Conservation (phyloP, 2,329 filamentous ascomycete species). For the Phaeomoniella chlamydospora region DNA sequence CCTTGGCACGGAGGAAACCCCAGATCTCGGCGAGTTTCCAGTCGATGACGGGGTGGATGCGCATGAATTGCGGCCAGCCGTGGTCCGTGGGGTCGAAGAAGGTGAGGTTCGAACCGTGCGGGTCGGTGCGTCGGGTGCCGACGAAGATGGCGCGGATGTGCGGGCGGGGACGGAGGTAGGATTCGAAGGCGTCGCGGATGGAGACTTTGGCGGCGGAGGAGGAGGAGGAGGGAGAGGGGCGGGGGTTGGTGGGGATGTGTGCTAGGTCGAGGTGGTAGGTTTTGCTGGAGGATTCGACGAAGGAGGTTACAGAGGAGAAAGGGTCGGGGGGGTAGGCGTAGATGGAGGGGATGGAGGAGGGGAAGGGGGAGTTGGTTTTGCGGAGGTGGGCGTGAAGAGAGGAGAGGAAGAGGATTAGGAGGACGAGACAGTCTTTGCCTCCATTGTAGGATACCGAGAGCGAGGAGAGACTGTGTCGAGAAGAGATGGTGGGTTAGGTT, state of each 20-base stretch:
- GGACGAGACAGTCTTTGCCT: constrained; percentile 92
- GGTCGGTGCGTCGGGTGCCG: constrained; percentile 80
- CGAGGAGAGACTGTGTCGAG: constrained; percentile 50
- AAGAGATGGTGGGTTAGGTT: constrained; percentile 1
- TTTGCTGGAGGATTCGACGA: constrained; percentile 53
- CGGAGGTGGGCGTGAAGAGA: constrained; percentile 27
- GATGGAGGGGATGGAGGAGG: constrained; percentile 56
- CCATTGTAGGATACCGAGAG: constrained; percentile 92
- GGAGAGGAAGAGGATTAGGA: constrained; percentile 74
- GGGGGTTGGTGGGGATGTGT: constrained; percentile 53
- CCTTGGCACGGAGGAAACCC: constrained; percentile 47
- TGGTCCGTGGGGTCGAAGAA: constrained; percentile 79
- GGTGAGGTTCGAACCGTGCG: constrained; percentile 64
- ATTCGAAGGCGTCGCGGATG: constrained; percentile 68
- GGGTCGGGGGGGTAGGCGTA: constrained; percentile 80
- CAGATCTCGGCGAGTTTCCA: constrained; percentile 96
- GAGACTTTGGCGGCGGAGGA: constrained; percentile 12
- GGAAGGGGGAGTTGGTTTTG: constrained; percentile 15
- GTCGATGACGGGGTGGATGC: constrained; percentile 89
- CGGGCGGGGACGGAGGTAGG: constrained; percentile 45
- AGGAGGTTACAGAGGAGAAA: constrained; percentile 73
- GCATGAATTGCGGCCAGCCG: constrained; percentile 85
- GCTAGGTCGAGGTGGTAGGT: constrained; percentile 63
- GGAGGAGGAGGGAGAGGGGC: constrained; percentile 7
- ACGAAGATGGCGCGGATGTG: constrained; percentile 68